Evolutionary conservation across 1,139 yeast genomes (phyloP).

Genomic region (Trichomonascaceae sp.): DNA sequence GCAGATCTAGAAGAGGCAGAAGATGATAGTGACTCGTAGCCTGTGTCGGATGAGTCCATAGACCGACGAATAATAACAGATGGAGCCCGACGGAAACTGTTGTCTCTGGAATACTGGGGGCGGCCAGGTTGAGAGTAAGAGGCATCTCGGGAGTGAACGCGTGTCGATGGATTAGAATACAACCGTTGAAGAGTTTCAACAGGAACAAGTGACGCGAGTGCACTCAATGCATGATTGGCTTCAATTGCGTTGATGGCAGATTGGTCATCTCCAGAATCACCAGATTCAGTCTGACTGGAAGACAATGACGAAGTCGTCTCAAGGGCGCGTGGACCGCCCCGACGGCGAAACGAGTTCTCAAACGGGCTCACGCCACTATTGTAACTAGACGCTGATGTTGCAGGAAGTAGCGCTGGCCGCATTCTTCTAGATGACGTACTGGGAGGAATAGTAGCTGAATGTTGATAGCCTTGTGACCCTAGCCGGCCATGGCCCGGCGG

Average conservation of each 20-base stretch:
- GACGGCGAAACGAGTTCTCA: background rate
- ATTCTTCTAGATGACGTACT: too few relatives aligned
- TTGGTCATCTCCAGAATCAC: background rate
- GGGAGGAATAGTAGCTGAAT: background rate
- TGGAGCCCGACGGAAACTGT: too few relatives aligned
- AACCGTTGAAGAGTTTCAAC: background rate
- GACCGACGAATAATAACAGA: too few relatives aligned
- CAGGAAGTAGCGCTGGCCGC: background rate
- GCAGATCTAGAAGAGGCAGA: conserved; percentile 1
- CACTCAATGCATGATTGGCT: background rate
- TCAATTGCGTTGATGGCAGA: too few relatives aligned
- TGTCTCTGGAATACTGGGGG: too few relatives aligned
- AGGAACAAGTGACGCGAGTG: background rate
- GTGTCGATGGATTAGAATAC: background rate
- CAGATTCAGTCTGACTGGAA: background rate
- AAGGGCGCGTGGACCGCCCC: too few relatives aligned
- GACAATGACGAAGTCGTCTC: background rate
- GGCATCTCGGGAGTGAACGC: background rate
- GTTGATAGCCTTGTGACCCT: background rate
- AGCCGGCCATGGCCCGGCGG: conserved; percentile 5
- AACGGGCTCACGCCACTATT: conserved; percentile 1
- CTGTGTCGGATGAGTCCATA: too few relatives aligned
- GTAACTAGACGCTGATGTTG: conserved; percentile 1
- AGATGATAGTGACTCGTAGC: conserved; percentile 1
- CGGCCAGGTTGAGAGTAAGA: background rate